These are phyloP conservation scores for Chaetomium fimeti DNA, from an alignment of 495 filamentous ascomycete species.

Conservation along the genomic window DNA sequence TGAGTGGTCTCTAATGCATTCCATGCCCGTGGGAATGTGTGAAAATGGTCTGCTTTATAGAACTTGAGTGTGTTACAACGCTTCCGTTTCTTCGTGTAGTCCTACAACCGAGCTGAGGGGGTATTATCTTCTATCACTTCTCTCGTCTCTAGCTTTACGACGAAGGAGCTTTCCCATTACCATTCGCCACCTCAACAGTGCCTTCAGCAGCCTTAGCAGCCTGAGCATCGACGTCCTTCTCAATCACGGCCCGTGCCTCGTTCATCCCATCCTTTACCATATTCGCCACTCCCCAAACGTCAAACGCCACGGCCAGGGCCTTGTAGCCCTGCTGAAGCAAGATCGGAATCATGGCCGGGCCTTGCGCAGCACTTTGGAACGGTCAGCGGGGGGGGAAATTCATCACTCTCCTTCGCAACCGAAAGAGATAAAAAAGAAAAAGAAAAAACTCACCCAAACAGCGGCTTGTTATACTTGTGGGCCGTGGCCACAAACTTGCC, in stretches of 20 bases:
- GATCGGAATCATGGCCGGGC: conserved; percentile 6
- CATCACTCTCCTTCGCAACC: background rate
- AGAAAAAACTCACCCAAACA: conserved; percentile 4
- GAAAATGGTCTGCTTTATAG: too few species aligned
- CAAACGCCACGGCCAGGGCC: conserved; percentile 1
- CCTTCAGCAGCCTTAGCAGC: background rate
- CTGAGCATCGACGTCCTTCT: background rate
- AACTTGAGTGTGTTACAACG: too few species aligned
- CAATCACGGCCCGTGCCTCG: conserved; percentile 2
- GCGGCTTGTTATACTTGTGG: conserved; percentile 2
- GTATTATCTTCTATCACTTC: too few species aligned
- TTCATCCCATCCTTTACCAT: conserved; percentile 9
- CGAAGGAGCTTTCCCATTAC: background rate
- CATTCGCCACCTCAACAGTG: background rate
- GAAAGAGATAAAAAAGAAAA: background rate
- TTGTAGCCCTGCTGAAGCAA: conserved; percentile 3
- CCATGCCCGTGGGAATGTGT: too few species aligned
- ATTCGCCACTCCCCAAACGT: conserved; percentile 6
- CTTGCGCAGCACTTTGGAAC: background rate
- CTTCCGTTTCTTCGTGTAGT: too few species aligned
- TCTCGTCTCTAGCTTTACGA: background rate
- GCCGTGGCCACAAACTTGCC: conserved; percentile 6
- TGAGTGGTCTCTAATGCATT: too few species aligned
- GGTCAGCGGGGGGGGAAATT: background rate
- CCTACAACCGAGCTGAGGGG: too few species aligned